Base-by-base conservation (phyloP, 805 yeast genomes). In the Ogataea thermomethanolica region DNA sequence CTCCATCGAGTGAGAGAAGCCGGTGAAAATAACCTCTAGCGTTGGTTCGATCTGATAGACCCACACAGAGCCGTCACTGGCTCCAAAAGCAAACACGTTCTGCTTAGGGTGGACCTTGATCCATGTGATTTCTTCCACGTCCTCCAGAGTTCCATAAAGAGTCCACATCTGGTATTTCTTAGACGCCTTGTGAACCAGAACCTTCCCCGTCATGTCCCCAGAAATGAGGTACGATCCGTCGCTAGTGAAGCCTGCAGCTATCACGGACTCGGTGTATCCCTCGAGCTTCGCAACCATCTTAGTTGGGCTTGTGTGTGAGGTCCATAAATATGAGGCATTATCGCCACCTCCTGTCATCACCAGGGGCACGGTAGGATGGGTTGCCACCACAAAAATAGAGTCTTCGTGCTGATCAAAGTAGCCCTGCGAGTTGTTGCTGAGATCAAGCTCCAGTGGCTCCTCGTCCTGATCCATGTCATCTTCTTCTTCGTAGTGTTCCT, bases 271-370 rank as follows among this genome's bases (percentile, higher is more conserved):
- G 29, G 81, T 81, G 64, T 87, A 95, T 14, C 91, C 95, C 37
- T 69, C 68, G 44, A 93, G 67, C 53, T 84, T 80, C 28, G 84
- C 80, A 2, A 88, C 90, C 42, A 84, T 71, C 47, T 81, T 78
- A 8, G 96, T 87, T 24, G 96, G 95, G 45, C 78, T 79, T 2
- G 87, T 72, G 62, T 88, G 95, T 1, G 95, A 82, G 4, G 96
- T 88, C 98, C 98, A 93, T 54, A 93, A 59, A 59, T 78, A 86
- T 1, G 90, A 96, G 20, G 78, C 70, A 61, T 91, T 81, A 62
- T 93, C 99, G 44, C 95, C 98, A 29, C 96, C 98, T 23, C 99
- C 99, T 15, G 91, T 75, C n/a, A 81, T 83, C 7, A 86, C 93
- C 61, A 83, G 62, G 12, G 97, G 97, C 44, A 89, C 70, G 6